Base-by-base conservation (phyloP, 139 green algal genomes). In the Auxenochlorella pyrenoidosa region DNA sequence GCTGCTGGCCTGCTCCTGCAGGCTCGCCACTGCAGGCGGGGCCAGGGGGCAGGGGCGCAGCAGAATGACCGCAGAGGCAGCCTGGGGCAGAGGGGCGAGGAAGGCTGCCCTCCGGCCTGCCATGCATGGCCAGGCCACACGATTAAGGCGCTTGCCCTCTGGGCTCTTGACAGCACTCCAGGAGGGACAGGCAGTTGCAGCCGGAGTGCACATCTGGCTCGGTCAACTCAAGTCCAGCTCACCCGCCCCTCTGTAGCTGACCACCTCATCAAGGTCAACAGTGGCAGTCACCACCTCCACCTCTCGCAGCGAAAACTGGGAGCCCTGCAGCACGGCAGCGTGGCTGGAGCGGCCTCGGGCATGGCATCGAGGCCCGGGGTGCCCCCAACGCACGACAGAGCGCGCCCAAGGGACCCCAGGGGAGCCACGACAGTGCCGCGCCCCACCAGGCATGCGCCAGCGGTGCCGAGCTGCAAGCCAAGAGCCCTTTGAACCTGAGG, bases 201-300 rank as follows among this genome's bases (percentile, higher is more conserved):
- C n/a, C n/a, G n/a, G n/a, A n/a, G n/a, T n/a, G n/a, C n/a, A n/a
- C n/a, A n/a, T n/a, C n/a, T n/a, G n/a, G n/a, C n/a, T n/a, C n/a
- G n/a, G n/a, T n/a, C n/a, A 54, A 6, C 47, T 54, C 10, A 54
- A 16, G 30, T 38, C 38, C 3, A n/a, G 8, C 79, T 59, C 79
- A 85, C 79, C 79, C 38, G 79, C 36, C 13, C 80, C 79, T 24
- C 80, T 15, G 80, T 95, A 96, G 5, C 91, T 92, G 22, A 95
- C 90, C 72, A 99, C 95, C 77, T 95, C 94, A 84, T 99, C 96
- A 68, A 99, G 90, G 90, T 99, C 97, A 4, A 99, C 96, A 0
- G 79, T 91, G 1, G 97, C 97, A 16, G 92, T 95, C 28, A 99
- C 93, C 44, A 99, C 92, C 91, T 97, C 95, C 34, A 97, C 95